Evolutionary conservation across 2,329 filamentous ascomycete species (phyloP).

Genomic region (Aureobasidium sp.): DNA sequence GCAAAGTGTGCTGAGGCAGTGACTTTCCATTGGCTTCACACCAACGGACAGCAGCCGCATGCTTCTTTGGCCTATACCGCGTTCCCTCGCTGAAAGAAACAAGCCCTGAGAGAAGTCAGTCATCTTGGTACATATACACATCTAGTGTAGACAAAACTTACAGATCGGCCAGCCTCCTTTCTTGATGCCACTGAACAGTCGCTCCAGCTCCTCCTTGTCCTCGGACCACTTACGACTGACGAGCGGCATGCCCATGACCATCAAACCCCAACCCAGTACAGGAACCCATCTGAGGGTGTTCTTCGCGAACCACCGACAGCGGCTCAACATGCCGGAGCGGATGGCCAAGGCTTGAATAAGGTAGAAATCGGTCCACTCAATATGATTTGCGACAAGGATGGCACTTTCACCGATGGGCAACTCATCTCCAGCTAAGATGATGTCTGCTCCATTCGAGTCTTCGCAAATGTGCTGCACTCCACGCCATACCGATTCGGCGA

Average conservation of each 20-base stretch:
- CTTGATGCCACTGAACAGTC: slow-evolving; percentile 48
- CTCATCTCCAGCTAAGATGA: slow-evolving; percentile 44
- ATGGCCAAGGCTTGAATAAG: slow-evolving; percentile 52
- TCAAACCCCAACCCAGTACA: slow-evolving; percentile 55
- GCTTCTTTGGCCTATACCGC: slow-evolving; percentile 47
- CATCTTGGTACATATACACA: neutral
- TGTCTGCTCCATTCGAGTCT: slow-evolving; percentile 42
- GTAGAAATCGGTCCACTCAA: slow-evolving; percentile 56
- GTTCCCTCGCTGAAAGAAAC: slow-evolving; percentile 58
- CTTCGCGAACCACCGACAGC: slow-evolving; percentile 56
- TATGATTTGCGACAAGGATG: slow-evolving; percentile 52
- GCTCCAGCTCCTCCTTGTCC: slow-evolving; percentile 48
- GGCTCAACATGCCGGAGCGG: slow-evolving; percentile 48
- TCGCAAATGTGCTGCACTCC: slow-evolving; percentile 52
- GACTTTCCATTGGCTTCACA: slow-evolving; percentile 42
- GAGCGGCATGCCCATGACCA: slow-evolving; percentile 57
- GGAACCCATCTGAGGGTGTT: slow-evolving; percentile 50
- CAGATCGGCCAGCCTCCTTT: slow-evolving; percentile 42
- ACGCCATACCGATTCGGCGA: slow-evolving; percentile 48
- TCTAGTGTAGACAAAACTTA: slow-evolving; percentile 28
- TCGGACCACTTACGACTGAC: slow-evolving; percentile 51
- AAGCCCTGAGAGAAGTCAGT: slow-evolving; percentile 41
- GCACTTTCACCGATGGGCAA: slow-evolving; percentile 49
- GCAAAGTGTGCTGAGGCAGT: slow-evolving; percentile 49
- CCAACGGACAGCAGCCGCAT: slow-evolving; percentile 42